Conservation (phyloP, 2,329 filamentous ascomycete species). For the Orbilia javanica region DNA sequence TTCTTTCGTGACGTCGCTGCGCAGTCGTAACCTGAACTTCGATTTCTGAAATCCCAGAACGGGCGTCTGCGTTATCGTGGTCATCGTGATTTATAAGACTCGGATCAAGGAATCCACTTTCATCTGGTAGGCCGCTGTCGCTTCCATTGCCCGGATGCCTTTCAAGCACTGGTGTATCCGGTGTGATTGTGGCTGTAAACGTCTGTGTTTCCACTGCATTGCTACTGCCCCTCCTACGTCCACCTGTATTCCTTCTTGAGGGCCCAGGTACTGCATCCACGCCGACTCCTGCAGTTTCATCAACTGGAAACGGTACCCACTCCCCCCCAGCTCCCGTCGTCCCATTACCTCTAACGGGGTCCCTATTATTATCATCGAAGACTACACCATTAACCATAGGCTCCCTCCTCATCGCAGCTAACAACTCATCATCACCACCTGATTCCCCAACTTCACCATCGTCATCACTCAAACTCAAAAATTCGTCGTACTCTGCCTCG, state of each 20-base stretch:
- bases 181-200: slow-evolving; percentile 53
- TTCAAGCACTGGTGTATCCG: slow-evolving; percentile 49
- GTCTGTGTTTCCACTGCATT: slow-evolving; percentile 50
- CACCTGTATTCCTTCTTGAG: slow-evolving; percentile 9
- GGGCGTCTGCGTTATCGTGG: slow-evolving; percentile 42
- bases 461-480: slow-evolving; percentile 44
- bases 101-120: slow-evolving; percentile 47
- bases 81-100: slow-evolving; percentile 31
- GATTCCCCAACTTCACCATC: slow-evolving; percentile 48
- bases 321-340: slow-evolving; percentile 17
- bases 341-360: slow-evolving; percentile 12
- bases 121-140: slow-evolving; percentile 29
- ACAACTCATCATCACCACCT: slow-evolving; percentile 35
- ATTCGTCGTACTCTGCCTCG: slow-evolving; percentile 55
- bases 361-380: slow-evolving; percentile 1
- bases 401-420: slow-evolving; percentile 19
- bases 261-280: slow-evolving; percentile 26
- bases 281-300: slow-evolving; percentile 29
- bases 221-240: slow-evolving; percentile 23
- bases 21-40: slow-evolving; percentile 57
- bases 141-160: slow-evolving; percentile 42
- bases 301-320: slow-evolving; percentile 42
- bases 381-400: slow-evolving; percentile 18
- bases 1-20: slow-evolving; percentile 12
- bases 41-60: slow-evolving; percentile 57